Conservation (phyloP, 2,329 filamentous ascomycete species). For the Neofusicoccum parvum region DNA sequence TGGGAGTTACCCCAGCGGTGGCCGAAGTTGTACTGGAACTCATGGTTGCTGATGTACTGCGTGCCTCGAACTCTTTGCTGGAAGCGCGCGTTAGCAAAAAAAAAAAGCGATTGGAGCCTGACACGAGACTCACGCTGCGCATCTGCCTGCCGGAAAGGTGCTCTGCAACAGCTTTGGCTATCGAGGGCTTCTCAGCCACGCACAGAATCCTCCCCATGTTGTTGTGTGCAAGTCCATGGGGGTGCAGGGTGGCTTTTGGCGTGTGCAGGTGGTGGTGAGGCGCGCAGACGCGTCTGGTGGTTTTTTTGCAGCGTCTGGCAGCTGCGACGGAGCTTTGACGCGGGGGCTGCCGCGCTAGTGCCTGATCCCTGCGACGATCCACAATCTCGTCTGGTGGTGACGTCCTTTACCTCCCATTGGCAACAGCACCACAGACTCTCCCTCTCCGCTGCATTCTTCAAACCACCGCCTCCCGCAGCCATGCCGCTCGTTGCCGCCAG, state of each 20-base stretch:
- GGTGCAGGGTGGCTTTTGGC: neutral
- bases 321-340: constrained; percentile 7
- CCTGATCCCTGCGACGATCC: constrained; percentile 15
- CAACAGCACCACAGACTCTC: neutral
- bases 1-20: constrained; percentile 76
- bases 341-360: neutral
- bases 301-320: constrained; percentile 14
- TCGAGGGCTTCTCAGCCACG: constrained; percentile 88
- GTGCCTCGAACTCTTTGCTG: constrained; percentile 69
- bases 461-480: neutral
- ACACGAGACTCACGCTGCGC: neutral
- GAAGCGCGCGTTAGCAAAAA: neutral
- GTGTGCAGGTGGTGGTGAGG: neutral
- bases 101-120: neutral
- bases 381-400: constrained; percentile 12
- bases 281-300: constrained; percentile 4
- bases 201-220: constrained; percentile 64
- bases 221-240: neutral
- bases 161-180: constrained; percentile 88
- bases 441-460: neutral
- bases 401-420: neutral
- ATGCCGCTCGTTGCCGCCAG: constrained; percentile 18
- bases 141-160: constrained; percentile 73
- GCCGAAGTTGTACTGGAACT: constrained; percentile 86
- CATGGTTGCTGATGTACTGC: constrained; percentile 90